Evolutionary conservation across 305 asterid species (phyloP), one percentile per base, ranked within the genome.

Genomic region (Withania somnifera): DNA sequence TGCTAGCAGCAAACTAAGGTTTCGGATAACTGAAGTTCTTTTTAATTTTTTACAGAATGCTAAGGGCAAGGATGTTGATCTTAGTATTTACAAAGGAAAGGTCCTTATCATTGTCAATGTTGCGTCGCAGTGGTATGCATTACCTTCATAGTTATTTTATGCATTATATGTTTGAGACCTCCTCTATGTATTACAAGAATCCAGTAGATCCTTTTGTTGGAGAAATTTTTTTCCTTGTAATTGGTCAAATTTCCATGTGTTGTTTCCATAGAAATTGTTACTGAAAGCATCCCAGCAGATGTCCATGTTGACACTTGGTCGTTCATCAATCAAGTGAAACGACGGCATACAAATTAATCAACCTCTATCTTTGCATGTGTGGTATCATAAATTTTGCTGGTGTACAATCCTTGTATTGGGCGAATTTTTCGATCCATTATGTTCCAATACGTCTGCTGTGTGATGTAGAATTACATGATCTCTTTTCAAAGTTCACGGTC

Each of bases 41-140:
- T 34, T 24, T 71, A 15, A 9, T 14, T 1, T n/a, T 24, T 71
- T 86, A 82, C 91, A 94, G 97, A 97, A 94, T 87, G 91, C 90
- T 56, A 91, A 83, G 86, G 97, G 97, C 11, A 86, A 88, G 69
- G 95, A 94, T 82, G 97, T 93, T 73, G 85, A 89, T 83, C 91
- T 93, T 84, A 81, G 93, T 83, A 77, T 5, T 61, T 94, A 89
- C 87, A 91, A 90, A 85, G 98, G 98, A 68, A 93, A 93, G 84
- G 97, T 85, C 67, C 88, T 92, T 30, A 76, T 94, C 83, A 88
- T 94, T 85, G 97, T 94, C 84, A 94, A 94, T 86, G 98, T 94
- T 84, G 98, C 97, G 26, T 93, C 97, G 5, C 92, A 93, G 64
- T 94, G 98, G 98, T 94, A 91, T 77, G 87, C 56, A 28, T 77